These are phyloP conservation scores for Moelleriella libera DNA, from an alignment of 2,329 filamentous ascomycete species.

Conservation along the genomic window DNA sequence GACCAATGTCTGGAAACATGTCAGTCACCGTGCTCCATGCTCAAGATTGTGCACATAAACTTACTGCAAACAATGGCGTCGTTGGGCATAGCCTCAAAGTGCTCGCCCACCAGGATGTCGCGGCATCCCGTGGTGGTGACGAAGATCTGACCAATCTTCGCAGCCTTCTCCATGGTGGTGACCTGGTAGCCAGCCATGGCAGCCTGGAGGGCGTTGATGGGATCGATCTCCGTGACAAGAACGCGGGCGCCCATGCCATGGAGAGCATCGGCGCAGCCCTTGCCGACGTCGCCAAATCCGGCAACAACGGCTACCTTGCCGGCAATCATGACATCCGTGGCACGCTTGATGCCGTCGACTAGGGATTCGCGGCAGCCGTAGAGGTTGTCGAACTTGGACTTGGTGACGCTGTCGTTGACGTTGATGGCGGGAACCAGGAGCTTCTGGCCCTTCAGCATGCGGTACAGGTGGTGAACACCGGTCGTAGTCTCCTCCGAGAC, in stretches of 20 bases:
- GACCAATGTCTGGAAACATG: constrained; percentile 60
- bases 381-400: constrained; percentile 99
- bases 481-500: constrained; percentile 99
- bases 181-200: constrained; percentile 96
- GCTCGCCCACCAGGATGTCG: constrained; percentile 82
- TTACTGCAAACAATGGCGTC: constrained; percentile 96
- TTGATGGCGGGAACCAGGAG: constrained; percentile 95
- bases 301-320: constrained; percentile 97
- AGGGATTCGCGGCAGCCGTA: constrained; percentile 99
- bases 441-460: constrained; percentile 82
- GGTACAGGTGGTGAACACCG: constrained; percentile 98
- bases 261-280: constrained; percentile 93
- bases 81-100: constrained; percentile 94
- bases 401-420: constrained; percentile 99
- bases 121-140: constrained; percentile 98
- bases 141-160: constrained; percentile 83
- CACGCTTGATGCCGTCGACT: constrained; percentile 99
- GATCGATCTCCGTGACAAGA: constrained; percentile 91
- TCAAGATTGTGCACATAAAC: constrained; percentile 12
- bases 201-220: constrained; percentile 98
- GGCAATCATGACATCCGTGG: constrained; percentile 99
- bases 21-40: not conserved
- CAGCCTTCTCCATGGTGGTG: constrained; percentile 95
- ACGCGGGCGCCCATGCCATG: constrained; percentile 96
- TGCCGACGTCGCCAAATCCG: constrained; percentile 97